These are phyloP conservation scores for Aaosphaeria arxii DNA, from an alignment of 2,329 filamentous ascomycete species.

Conservation along the genomic window DNA sequence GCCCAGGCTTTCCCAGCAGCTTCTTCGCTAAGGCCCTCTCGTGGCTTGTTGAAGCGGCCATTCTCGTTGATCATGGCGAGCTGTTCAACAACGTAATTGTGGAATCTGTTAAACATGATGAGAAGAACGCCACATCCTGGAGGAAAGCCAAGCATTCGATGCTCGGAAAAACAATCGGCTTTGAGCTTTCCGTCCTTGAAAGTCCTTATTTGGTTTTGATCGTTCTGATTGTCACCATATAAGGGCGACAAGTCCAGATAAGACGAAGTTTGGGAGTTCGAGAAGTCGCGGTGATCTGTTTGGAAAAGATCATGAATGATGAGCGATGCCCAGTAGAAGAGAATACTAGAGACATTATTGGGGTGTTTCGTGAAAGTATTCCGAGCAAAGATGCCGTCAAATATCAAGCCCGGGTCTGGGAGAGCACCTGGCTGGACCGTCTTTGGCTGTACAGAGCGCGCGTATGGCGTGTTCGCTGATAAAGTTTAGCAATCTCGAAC, in stretches of 20 bases:
- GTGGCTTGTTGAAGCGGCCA: constrained; percentile 68
- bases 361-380: constrained; percentile 59
- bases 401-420: constrained; percentile 61
- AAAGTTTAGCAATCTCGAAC: not conserved
- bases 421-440: constrained; percentile 52
- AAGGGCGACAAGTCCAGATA: constrained; percentile 71
- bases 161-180: constrained; percentile 65
- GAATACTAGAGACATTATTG: constrained; percentile 66
- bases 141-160: constrained; percentile 63
- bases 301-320: constrained; percentile 61
- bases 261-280: constrained; percentile 65
- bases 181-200: constrained; percentile 65
- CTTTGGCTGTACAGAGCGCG: constrained; percentile 56
- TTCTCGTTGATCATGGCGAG: constrained; percentile 79
- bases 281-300: constrained; percentile 60
- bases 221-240: constrained; percentile 61
- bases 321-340: constrained; percentile 71
- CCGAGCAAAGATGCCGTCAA: constrained; percentile 62
- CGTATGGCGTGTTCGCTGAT: constrained; percentile 52
- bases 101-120: constrained; percentile 68
- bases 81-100: constrained; percentile 78
- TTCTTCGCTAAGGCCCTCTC: constrained; percentile 3
- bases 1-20: constrained; percentile 35
- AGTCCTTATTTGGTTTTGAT: constrained; percentile 63
- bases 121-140: constrained; percentile 65